These are phyloP conservation scores for Helichrysum umbraculigerum DNA, from an alignment of 129 eudicot species.

Conservation along the genomic window DNA sequence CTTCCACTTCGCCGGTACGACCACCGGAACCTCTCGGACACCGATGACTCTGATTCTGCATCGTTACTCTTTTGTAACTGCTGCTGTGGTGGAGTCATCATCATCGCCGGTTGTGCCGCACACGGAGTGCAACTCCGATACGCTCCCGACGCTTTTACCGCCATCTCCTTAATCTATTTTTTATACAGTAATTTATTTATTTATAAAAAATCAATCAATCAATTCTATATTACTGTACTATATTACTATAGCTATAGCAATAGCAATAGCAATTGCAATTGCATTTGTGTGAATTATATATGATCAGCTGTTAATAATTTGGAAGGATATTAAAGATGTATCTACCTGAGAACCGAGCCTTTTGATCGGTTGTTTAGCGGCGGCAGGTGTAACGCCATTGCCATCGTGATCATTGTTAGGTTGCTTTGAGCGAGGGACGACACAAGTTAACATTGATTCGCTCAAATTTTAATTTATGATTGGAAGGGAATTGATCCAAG, in stretches of 20 bases:
- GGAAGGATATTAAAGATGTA: not conserved
- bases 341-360: conserved; percentile 50
- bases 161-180: conserved; percentile 87
- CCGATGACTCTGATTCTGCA: conserved; percentile 44
- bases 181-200: too few relatives aligned
- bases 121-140: conserved; percentile 70
- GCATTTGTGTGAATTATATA: not conserved
- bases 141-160: conserved; percentile 78
- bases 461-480: not conserved
- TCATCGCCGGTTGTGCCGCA: conserved; percentile 35
- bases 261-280: too few relatives aligned
- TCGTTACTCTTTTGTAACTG: conserved; percentile 38
- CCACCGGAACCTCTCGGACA: conserved; percentile 64
- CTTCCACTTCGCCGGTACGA: conserved; percentile 68
- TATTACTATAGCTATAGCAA: too few relatives aligned
- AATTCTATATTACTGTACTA: not conserved
- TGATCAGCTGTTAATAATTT: not conserved
- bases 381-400: conserved; percentile 25
- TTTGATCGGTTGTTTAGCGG: conserved; percentile 41
- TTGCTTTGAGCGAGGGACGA: conserved; percentile 41
- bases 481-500: not conserved
- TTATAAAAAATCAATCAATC: too few relatives aligned
- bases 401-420: conserved; percentile 15
- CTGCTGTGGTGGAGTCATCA: conserved; percentile 35
- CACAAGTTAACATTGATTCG: conserved; percentile 38